Evolutionary conservation across 108 stramenopile genomes (phyloP).

Genomic region (Bacterosira constricta): DNA sequence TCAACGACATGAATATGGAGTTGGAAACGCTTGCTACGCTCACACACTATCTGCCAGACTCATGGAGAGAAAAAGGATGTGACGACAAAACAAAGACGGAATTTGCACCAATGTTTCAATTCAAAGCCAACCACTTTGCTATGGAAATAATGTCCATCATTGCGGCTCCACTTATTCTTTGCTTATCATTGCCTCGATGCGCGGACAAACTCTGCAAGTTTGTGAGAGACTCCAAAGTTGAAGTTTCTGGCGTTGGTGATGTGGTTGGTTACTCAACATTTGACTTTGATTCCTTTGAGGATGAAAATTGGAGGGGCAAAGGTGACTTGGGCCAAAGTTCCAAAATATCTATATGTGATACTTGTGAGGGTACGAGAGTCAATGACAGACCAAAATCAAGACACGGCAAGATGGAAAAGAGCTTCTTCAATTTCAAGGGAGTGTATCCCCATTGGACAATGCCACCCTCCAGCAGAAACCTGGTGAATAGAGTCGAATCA

Average conservation of each 20-base stretch:
- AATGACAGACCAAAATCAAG: constrained; percentile 56
- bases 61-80: constrained; percentile 76
- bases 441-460: constrained; percentile 74
- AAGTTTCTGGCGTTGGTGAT: constrained; percentile 86
- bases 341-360: neutral
- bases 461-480: constrained; percentile 57
- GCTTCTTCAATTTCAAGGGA: constrained; percentile 76
- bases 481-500: constrained; percentile 63
- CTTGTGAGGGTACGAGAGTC: neutral
- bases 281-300: constrained; percentile 86
- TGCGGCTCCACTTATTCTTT: constrained; percentile 88
- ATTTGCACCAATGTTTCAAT: constrained; percentile 81
- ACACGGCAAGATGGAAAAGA: constrained; percentile 86
- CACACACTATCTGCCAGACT: constrained; percentile 91
- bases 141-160: constrained; percentile 82
- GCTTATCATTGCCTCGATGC: constrained; percentile 82
- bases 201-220: constrained; percentile 86
- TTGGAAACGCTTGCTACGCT: constrained; percentile 73
- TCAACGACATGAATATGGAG: constrained; percentile 69
- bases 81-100: constrained; percentile 65
- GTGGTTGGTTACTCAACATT: constrained; percentile 92
- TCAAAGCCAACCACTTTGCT: constrained; percentile 82
- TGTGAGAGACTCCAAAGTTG: constrained; percentile 73
- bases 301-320: constrained; percentile 78
- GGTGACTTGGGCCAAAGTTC: constrained; percentile 2